These are phyloP conservation scores for Cercospora canescens DNA, from an alignment of 2,329 filamentous ascomycete species.

Conservation along the genomic window DNA sequence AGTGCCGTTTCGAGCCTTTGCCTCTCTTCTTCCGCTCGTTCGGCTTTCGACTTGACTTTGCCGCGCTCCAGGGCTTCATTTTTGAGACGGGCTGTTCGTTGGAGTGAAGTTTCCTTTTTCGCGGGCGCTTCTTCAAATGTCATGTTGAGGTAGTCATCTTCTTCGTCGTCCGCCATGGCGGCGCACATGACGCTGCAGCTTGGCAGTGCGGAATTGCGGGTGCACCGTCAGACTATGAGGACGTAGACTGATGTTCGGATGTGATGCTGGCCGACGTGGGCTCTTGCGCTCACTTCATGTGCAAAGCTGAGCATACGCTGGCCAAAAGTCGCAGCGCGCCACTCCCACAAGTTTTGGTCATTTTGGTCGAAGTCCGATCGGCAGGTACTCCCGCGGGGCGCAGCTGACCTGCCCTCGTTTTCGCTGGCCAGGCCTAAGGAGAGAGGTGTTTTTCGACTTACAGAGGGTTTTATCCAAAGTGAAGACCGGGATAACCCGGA, in stretches of 20 bases:
- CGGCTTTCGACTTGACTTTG: slow-evolving; percentile 73
- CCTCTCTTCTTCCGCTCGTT: slow-evolving; percentile 73
- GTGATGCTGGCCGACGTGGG: too few species aligned
- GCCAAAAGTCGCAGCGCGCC: not conserved
- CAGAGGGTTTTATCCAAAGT: too few species aligned
- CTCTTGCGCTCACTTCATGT: not conserved
- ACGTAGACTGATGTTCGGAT: not conserved
- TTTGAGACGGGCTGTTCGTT: slow-evolving; percentile 57
- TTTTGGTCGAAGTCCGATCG: not conserved
- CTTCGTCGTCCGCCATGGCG: slow-evolving; percentile 58
- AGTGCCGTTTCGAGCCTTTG: slow-evolving; percentile 74
- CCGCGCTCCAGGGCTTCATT: slow-evolving; percentile 63
- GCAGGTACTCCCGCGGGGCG: not conserved
- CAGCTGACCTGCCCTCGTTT: too few species aligned
- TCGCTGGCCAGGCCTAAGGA: too few species aligned
- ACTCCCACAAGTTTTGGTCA: not conserved
- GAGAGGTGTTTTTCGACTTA: too few species aligned
- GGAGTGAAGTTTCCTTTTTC: slow-evolving; percentile 62
- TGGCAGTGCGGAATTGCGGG: not conserved
- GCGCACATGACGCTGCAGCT: not conserved
- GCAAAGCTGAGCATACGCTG: not conserved
- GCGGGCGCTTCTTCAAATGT: slow-evolving; percentile 66
- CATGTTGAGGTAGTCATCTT: slow-evolving; percentile 99
- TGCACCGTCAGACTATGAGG: too few species aligned
- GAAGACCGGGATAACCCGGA: too few species aligned